Percentiles rank a stretch among this genome's conserved stretches.
phyloP scores from a whole-genome alignment of 495 filamentous ascomycete species.

The Chaetomium fimeti region DNA sequence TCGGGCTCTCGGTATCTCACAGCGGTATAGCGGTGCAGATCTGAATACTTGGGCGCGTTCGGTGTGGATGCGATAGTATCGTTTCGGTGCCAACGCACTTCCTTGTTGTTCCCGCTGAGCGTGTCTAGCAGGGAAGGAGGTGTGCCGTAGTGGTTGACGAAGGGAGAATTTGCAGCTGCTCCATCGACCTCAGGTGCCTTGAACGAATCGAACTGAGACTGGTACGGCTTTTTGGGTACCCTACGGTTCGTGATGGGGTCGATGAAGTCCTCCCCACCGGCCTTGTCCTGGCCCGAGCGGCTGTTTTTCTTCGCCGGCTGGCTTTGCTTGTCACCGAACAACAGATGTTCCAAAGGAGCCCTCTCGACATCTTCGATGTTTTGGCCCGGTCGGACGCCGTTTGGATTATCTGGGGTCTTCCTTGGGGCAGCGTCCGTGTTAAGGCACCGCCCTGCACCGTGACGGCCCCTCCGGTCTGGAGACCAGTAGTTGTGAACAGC shows the following conservation, averaged over 20 bases:
- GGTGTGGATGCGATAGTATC: slow-evolving; percentile 20
- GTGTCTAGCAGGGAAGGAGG: slow-evolving; percentile 17
- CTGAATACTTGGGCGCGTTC: slow-evolving; percentile 25
- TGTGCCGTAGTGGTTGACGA: slow-evolving; percentile 22
- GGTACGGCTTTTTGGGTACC: slow-evolving; percentile 43
- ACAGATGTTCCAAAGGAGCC: slow-evolving; percentile 35
- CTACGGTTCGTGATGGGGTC: slow-evolving; percentile 65
- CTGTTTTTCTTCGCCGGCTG: background rate
- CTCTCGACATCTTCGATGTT: slow-evolving; percentile 43
- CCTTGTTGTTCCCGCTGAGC: slow-evolving; percentile 18
- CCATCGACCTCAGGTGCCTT: slow-evolving; percentile 32
- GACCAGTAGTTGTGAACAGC: slow-evolving; percentile 41
- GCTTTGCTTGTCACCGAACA: slow-evolving; percentile 30
- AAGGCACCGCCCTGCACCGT: slow-evolving; percentile 18
- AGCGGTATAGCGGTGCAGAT: slow-evolving; percentile 33
- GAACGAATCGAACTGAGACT: slow-evolving; percentile 38
- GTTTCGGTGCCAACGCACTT: slow-evolving; percentile 31
- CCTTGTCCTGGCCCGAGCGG: background rate
- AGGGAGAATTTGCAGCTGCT: background rate
- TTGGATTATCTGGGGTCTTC: slow-evolving; percentile 32
- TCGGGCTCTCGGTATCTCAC: slow-evolving; percentile 31
- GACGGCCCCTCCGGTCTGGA: slow-evolving; percentile 2
- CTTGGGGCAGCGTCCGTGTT: slow-evolving; percentile 24
- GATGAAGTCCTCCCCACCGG: slow-evolving; percentile 46
- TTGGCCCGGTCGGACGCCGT: slow-evolving; percentile 37